Evolutionary conservation across 2,329 filamentous ascomycete genomes (phyloP), one percentile per base, ranked within the genome.

Genomic region (Pseudonectria foliicola): DNA sequence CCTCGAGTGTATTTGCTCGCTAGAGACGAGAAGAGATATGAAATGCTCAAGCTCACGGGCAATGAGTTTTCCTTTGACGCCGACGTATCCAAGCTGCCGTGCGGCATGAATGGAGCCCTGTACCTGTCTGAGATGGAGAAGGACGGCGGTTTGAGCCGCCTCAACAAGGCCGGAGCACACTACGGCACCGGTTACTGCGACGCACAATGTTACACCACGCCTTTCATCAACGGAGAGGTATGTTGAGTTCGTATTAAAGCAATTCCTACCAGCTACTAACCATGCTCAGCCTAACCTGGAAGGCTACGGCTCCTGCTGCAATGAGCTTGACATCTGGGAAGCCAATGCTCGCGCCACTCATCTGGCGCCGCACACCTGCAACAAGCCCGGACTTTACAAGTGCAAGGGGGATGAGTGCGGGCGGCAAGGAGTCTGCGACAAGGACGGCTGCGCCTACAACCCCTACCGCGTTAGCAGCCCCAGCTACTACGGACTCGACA

Each of bases 21-120:
- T 42, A 57, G 40, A 45, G 61, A 66, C 40, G 70, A 74, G 37
- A 61, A 63, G 40, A 67, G 66, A 63, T 82, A 82, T 53, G 59
- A 78, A 57, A 64, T 72, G 49, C 70, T 80, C 56, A 65, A 75
- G 43, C 61, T 80, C 34, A 66, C 71, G 30, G 73, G 73, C 55
- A 61, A 71, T 46, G 77, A 82, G 54, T 71, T 82, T 53, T 71
- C 72, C 14, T 80, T 82, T 39, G 76, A 80, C 34, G 75, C 80
- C 6, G 77, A 82, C 48, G 68, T 77, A 25, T 78, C 75, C 23
- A 67, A 70, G 42, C 63, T 81, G 18, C 71, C 73, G 15, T 82
- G 79, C 48, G 79, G 79, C 38, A 61, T 82, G 48, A 81, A 82
- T 55, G 77, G 76, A 38, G 76, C 77, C 18, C 56, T 81, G 26